phyloP scores from a whole-genome alignment of 768 basidiomycete genomes.

The Hygrophorus pudorinus region DNA sequence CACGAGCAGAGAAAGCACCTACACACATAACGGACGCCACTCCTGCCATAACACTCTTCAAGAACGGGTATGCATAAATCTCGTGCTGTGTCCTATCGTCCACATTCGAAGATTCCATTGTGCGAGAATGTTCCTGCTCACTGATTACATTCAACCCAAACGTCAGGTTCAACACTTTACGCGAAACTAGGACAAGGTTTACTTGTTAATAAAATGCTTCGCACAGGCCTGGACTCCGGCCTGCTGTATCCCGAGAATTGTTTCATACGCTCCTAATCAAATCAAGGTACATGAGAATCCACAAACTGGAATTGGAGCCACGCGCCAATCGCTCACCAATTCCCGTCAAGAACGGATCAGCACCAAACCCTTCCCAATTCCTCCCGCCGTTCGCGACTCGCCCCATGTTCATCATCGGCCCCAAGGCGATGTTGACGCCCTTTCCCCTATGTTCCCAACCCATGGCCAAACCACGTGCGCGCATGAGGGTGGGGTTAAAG shows the following conservation, averaged over 20 bases:
- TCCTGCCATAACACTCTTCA: conserved; percentile 65
- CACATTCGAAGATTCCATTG: conserved; percentile 49
- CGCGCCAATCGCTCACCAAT: conserved; percentile 24
- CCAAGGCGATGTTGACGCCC: conserved; percentile 74
- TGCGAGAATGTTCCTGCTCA: conserved; percentile 61
- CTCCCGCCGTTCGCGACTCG: conserved; percentile 63
- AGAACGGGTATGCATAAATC: conserved; percentile 61
- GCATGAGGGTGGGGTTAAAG: conserved; percentile 71
- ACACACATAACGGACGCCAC: conserved; percentile 69
- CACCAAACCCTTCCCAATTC: conserved; percentile 96
- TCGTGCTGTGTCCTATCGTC: conserved; percentile 77
- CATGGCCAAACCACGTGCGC: conserved; percentile 67
- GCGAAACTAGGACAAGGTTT: conserved; percentile 12
- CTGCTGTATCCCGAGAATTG: conserved; percentile 71
- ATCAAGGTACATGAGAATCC: not conserved
- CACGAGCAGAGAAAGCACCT: conserved; percentile 38
- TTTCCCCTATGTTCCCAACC: conserved; percentile 77
- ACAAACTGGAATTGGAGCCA: not conserved
- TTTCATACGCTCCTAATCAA: conserved; percentile 49
- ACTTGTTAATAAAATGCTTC: conserved; percentile 78
- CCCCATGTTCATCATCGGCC: conserved; percentile 81
- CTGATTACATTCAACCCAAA: conserved; percentile 20
- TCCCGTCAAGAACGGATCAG: conserved; percentile 80
- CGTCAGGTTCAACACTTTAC: not conserved
- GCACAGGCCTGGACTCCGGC: conserved; percentile 80